Evolutionary conservation across 1,284 basidiomycete genomes (phyloP).

Genomic region (Irpex sp.): DNA sequence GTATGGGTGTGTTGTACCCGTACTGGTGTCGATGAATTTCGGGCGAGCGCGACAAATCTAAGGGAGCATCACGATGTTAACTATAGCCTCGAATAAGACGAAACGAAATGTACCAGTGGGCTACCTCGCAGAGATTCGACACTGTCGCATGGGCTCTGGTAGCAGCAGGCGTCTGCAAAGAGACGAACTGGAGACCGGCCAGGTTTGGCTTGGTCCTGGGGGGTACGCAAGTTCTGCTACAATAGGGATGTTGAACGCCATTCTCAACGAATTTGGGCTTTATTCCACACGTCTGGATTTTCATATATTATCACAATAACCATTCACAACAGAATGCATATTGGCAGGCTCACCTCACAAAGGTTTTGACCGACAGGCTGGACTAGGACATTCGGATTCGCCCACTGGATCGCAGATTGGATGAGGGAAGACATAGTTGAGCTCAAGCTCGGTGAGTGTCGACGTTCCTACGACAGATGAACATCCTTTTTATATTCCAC

Average conservation of each 20-base stretch:
- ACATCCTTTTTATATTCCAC: background rate
- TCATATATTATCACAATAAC: too few relatives aligned
- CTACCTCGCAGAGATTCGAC: conserved; percentile 16
- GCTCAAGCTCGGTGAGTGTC: too few relatives aligned
- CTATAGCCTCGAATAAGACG: background rate
- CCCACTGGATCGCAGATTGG: too few relatives aligned
- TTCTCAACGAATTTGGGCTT: background rate
- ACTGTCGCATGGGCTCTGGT: background rate
- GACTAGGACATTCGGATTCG: too few relatives aligned
- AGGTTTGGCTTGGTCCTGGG: background rate
- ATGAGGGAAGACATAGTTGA: too few relatives aligned
- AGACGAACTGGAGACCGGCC: background rate
- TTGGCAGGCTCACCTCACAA: too few relatives aligned
- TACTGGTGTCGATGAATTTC: conserved; percentile 41
- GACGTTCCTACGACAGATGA: too few relatives aligned
- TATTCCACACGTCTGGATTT: background rate
- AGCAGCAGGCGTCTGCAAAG: background rate
- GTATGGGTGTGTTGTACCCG: conserved; percentile 33
- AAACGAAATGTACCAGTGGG: background rate
- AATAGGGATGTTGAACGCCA: background rate
- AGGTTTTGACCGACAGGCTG: too few relatives aligned
- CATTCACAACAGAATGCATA: too few relatives aligned
- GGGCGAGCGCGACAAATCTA: conserved; percentile 48
- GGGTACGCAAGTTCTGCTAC: background rate
- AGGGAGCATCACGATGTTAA: background rate